Percentiles rank a stretch among this genome's conserved stretches.
Conservation (phyloP, 306 rosid species). For the Coriaria nepalensis region DNA sequence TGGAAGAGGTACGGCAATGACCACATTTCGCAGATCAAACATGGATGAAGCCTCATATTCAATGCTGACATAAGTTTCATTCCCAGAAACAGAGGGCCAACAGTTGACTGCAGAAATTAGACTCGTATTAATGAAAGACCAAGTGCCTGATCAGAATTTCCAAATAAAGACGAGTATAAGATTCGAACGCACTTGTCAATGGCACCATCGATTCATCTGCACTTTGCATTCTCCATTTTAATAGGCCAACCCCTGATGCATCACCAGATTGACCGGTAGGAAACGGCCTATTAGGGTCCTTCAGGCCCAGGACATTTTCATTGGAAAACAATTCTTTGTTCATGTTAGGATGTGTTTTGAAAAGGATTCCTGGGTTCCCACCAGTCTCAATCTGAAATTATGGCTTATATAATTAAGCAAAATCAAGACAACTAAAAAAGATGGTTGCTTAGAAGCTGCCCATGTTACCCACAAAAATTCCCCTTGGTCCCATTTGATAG, state of each 20-base stretch:
- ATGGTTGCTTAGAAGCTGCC: not conserved
- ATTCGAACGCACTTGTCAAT: conserved; percentile 46
- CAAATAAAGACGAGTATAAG: not conserved
- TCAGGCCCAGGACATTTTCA: conserved; percentile 53
- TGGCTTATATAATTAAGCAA: not conserved
- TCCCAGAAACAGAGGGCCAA: conserved; percentile 97
- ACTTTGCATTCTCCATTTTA: conserved; percentile 94
- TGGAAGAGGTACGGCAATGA: conserved; percentile 85
- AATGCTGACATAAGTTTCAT: conserved; percentile 88
- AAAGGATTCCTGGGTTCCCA: conserved; percentile 64
- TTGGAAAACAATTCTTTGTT: conserved; percentile 83
- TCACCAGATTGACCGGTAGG: conserved; percentile 85
- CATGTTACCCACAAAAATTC: not conserved
- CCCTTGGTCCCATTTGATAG: too few species aligned
- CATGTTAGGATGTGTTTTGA: conserved; percentile 98
- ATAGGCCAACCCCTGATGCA: conserved; percentile 65
- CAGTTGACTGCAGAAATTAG: conserved; percentile 74
- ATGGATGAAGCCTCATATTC: conserved; percentile 86
- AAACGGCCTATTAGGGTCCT: conserved; percentile 77
- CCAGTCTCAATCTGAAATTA: conserved; percentile 67
- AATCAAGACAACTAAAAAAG: conserved; percentile 1
- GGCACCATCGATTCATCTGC: conserved; percentile 78
- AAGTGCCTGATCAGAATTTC: not conserved
- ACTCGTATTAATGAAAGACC: conserved; percentile 8
- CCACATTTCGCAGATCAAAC: conserved; percentile 67